Percentiles rank a stretch among this genome's conserved stretches.
Conservation (phyloP, 768 basidiomycete genomes). For the Pisolithus orientalis region DNA sequence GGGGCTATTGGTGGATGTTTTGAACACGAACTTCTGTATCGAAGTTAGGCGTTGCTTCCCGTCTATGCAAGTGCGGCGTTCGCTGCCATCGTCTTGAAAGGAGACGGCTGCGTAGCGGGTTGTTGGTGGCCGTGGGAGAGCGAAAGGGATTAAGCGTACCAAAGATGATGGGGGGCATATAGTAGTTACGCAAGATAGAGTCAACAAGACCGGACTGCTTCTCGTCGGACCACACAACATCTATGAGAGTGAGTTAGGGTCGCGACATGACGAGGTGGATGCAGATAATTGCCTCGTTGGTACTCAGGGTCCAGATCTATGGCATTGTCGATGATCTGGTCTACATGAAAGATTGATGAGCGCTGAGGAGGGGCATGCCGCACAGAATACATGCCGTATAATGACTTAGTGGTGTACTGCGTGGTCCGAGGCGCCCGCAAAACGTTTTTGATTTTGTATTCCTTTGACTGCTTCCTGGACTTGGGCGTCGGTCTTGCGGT, state of each 20-base stretch:
- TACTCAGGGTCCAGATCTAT: conserved; percentile 63
- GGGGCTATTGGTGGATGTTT: neutral
- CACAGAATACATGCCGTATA: conserved; percentile 33
- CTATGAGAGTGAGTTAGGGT: conserved; percentile 26
- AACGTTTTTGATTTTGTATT: conserved; percentile 25
- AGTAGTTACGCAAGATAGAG: conserved; percentile 57
- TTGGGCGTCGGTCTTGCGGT: conserved; percentile 16
- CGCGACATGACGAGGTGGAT: neutral
- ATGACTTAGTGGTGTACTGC: conserved; percentile 36
- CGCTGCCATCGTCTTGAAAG: conserved; percentile 33
- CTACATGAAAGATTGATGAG: conserved; percentile 23
- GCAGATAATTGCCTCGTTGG: conserved; percentile 43
- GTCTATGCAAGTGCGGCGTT: conserved; percentile 54
- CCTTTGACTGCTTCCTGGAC: conserved; percentile 20
- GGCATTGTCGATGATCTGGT: conserved; percentile 37
- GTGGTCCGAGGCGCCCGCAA: conserved; percentile 35
- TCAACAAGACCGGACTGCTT: conserved; percentile 62
- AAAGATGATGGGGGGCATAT: conserved; percentile 64
- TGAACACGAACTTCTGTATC: conserved; percentile 41
- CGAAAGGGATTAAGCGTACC: conserved; percentile 30
- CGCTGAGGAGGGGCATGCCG: neutral
- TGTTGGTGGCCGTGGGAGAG: conserved; percentile 1
- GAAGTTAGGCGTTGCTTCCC: conserved; percentile 73
- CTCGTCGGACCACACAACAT: conserved; percentile 56
- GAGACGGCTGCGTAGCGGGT: conserved; percentile 30